phyloP scores from a whole-genome alignment of 2,329 filamentous ascomycete genomes.

The Fusarium lateritium region DNA sequence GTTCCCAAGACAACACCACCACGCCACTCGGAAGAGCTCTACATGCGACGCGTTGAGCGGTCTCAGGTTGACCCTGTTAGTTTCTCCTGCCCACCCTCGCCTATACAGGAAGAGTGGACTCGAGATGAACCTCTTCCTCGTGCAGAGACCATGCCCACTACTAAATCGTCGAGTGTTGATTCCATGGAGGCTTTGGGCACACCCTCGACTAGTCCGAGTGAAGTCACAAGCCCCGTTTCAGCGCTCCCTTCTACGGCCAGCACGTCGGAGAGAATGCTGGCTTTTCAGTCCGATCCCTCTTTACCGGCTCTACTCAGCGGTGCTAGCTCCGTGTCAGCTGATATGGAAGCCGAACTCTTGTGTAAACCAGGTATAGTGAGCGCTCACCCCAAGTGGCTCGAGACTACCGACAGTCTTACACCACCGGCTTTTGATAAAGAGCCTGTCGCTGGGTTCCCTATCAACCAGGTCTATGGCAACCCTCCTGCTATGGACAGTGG shows the following conservation, averaged over 20 bases:
- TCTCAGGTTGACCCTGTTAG: slow-evolving; percentile 44
- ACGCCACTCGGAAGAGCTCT: slow-evolving; percentile 33
- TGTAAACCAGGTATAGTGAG: slow-evolving; percentile 63
- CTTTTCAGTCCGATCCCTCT: slow-evolving; percentile 75
- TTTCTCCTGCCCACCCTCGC: slow-evolving; percentile 62
- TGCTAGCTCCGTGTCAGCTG: slow-evolving; percentile 75
- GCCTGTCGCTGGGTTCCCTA: slow-evolving; percentile 61
- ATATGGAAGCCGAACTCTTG: slow-evolving; percentile 73
- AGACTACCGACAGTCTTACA: slow-evolving; percentile 69
- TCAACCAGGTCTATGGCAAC: slow-evolving; percentile 59
- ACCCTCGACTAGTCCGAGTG: slow-evolving; percentile 69
- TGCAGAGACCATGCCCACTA: slow-evolving; percentile 60
- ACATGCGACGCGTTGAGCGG: slow-evolving; percentile 17
- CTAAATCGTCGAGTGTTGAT: slow-evolving; percentile 66
- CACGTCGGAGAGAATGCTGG: slow-evolving; percentile 63
- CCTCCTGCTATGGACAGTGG: slow-evolving; percentile 53
- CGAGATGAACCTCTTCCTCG: slow-evolving; percentile 53
- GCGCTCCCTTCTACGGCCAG: slow-evolving; percentile 58
- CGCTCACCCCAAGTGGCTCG: slow-evolving; percentile 60
- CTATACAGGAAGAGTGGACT: slow-evolving; percentile 58
- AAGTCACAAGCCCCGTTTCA: slow-evolving; percentile 65
- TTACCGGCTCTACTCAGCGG: slow-evolving; percentile 74
- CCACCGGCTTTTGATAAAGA: slow-evolving; percentile 67
- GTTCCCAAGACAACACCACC: slow-evolving; percentile 33
- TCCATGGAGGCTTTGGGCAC: slow-evolving; percentile 66